Evolutionary conservation across 73 alveolate species (phyloP).

Genomic region (Paramecium pentaurelia): DNA sequence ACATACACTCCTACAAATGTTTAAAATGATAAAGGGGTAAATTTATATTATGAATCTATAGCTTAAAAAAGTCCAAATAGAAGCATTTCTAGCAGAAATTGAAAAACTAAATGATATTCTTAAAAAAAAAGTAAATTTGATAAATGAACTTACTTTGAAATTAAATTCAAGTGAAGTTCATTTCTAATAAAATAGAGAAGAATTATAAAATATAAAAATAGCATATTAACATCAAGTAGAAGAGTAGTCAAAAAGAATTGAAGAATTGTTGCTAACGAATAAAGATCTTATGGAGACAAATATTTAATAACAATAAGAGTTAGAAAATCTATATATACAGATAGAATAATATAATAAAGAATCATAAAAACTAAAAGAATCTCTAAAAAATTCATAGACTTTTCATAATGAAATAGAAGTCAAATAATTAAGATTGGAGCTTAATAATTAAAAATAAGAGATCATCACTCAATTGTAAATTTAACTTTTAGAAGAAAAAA

Average conservation of each 20-base stretch:
- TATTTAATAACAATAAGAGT: not conserved
- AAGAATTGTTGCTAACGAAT: not conserved
- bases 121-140: not conserved
- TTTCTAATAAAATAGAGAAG: not conserved
- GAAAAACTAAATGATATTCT: not conserved
- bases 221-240: not conserved
- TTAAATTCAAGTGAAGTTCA: not conserved
- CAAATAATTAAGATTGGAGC: not conserved
- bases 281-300: not conserved
- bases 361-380: not conserved
- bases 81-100: not conserved
- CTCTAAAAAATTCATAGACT: not conserved
- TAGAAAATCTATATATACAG: not conserved
- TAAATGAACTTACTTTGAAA: not conserved
- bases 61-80: not conserved
- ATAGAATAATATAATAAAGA: conserved; percentile 13
- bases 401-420: not conserved
- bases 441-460: not conserved
- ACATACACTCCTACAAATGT: not conserved
- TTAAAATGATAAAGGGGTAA: not conserved
- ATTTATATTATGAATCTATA: not conserved
- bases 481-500: not conserved
- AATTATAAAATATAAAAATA: not conserved
- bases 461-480: not conserved
- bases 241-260: not conserved